Base-by-base conservation (phyloP, 352 stramenopile genomes). In the Globisporangium iwayamae region DNA sequence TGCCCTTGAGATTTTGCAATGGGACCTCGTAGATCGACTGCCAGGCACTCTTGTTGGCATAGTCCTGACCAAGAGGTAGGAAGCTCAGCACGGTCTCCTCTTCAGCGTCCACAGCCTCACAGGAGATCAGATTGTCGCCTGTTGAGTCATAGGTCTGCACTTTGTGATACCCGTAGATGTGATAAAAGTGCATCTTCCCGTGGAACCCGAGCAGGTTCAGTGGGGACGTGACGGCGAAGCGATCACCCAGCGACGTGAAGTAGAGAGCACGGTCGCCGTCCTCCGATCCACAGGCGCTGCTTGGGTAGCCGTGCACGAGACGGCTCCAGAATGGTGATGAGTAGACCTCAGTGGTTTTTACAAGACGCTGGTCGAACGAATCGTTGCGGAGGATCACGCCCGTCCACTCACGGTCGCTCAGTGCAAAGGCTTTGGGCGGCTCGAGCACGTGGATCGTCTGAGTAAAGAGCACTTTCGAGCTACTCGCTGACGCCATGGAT, bases 71-170 rank as follows among this genome's bases (percentile, higher is more conserved):
- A 0, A 47, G 32, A 11, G 81, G 75, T 2, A 87, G 47, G 58
- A 75, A 90, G 10, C 65, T 83, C 46, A 92, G 71, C 22, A 76
- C 62, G 5, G 88, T 72, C 59, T 89, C 80, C 70, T 89, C 81
- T 4, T 54, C 66, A 1, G 66, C 28, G 39, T 90, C 75, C 0
- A 84, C 70, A 10, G 57, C 56, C 57, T 89, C 83, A 56, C 83
- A 92, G 4, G 83, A 72, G 25, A 90, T 54, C 14, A 71, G 71
- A 59, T 92, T 92, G 54, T 86, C 79, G 25, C 81, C 83, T 22
- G 55, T 51, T 0, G 32, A 28, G 51, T 85, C 72, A 53, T 92
- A 92, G 14, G 69, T 66, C 56, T 90, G 73, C 0, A 69, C 68
- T 0, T 43, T 51, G 1, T 70, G 28, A 34, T 73, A 85, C 1